Evolutionary conservation across 331 rosid species (phyloP), one percentile per base, ranked within the genome.

Genomic region (Acacia concinna): DNA sequence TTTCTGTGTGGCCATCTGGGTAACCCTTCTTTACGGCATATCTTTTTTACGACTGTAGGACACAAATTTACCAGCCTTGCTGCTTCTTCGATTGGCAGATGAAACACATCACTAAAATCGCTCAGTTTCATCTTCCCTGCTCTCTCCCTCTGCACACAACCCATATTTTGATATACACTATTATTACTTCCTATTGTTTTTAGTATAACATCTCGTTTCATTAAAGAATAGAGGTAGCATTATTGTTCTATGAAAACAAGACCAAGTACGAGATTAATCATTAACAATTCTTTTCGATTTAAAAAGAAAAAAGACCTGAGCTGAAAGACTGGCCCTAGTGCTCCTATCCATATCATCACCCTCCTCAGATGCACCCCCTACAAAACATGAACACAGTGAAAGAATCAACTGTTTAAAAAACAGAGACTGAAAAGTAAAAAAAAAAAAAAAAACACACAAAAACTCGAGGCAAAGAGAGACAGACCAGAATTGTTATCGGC

Each of bases 1-100:
- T 95, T 95, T 85, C 98, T 87, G 34, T 85, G 49, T 27, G 97
- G 99, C 97, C 99, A 95, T 79, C 99, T 81, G 1, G 46, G 32
- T 73, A 95, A 76, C 5, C 85, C 80, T 31, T 71, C 71, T 63
- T 57, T 78, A 32, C 98, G 96, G 57, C 97, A 91, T 5, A 91
- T 79, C 85, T 87, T 92, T 84, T 95, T 92, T 14, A 95, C 59
- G 6, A 86, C 97, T 1, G 97, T 85, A 6, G 88, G 86, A 51
- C 98, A 91, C 0, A 95, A 62, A 0, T 80, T 73, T 77, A 90
- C 23, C 21, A 43, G 43, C 75, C 17, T 77, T 2, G 96, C 78
- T 25, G 97, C 92, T 18, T 85, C 91, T n/a, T 84, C 88, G 7
- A 94, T 85, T 0, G 96, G 90, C 9, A 91, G 78, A 83, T 90